These are phyloP conservation scores for Eucalyptus curtisii DNA, from an alignment of 345 rosid species.

Conservation along the genomic window DNA sequence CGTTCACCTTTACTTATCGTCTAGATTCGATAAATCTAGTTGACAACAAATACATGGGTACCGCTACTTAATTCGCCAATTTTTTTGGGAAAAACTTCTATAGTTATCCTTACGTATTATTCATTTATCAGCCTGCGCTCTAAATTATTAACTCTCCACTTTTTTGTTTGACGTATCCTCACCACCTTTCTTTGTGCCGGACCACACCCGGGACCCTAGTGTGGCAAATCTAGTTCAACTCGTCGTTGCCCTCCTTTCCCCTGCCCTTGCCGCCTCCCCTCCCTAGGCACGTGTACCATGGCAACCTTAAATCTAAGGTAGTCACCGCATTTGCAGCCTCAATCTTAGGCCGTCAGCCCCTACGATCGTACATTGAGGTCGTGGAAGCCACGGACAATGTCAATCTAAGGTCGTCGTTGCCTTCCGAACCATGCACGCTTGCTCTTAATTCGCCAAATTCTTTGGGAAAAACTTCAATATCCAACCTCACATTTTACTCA, in stretches of 20 bases:
- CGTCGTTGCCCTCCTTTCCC: not conserved
- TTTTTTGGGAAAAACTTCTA: not conserved
- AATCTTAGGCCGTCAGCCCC: too few species aligned
- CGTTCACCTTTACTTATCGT: not conserved
- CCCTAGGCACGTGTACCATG: too few species aligned
- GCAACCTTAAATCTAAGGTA: too few species aligned
- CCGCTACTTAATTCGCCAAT: not conserved
- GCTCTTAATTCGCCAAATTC: not conserved
- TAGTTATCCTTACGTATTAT: not conserved
- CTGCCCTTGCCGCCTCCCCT: not conserved
- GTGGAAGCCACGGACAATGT: too few species aligned
- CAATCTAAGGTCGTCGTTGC: too few species aligned
- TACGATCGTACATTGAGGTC: too few species aligned
- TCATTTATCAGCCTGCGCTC: not conserved
- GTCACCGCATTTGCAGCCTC: too few species aligned
- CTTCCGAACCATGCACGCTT: too few species aligned
- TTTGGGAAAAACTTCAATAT: not conserved
- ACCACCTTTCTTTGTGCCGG: not conserved
- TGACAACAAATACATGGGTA: not conserved
- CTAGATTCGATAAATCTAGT: not conserved
- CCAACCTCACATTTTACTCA: not conserved
- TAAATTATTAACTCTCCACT: too few species aligned
- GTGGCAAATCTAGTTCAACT: not conserved
- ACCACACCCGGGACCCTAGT: not conserved
- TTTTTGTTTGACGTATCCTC: not conserved